phyloP scores from a whole-genome alignment of 1,284 basidiomycete genomes.

The Naganishia cerealis region DNA sequence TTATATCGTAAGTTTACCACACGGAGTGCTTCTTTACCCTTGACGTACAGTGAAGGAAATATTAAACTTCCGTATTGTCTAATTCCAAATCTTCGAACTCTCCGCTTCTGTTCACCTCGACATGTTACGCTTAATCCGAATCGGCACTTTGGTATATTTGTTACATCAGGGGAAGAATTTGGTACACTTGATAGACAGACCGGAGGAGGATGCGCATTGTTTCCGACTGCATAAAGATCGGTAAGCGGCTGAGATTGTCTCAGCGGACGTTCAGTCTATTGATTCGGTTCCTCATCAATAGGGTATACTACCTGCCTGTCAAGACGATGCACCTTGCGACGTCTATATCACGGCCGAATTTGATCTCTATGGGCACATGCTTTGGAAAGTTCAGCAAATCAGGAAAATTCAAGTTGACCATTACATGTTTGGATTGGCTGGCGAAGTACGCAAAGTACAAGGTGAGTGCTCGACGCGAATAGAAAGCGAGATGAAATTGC shows the following conservation, averaged over 20 bases:
- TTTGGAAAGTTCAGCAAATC: constrained; percentile 97
- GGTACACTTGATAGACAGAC: constrained; percentile 55
- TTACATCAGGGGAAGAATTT: constrained; percentile 52
- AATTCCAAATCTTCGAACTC: not conserved
- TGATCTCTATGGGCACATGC: constrained; percentile 91
- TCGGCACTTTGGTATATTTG: not conserved
- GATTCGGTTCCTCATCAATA: constrained; percentile 28
- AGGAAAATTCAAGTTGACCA: constrained; percentile 95
- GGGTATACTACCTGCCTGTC: constrained; percentile 89
- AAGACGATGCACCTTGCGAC: constrained; percentile 88
- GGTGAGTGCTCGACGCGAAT: constrained; percentile 57
- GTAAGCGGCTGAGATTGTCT: constrained; percentile 37
- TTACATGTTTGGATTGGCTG: constrained; percentile 88
- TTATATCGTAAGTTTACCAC: constrained; percentile 45
- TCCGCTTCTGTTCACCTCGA: not conserved
- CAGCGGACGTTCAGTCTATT: not conserved
- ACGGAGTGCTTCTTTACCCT: not conserved
- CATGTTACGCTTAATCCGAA: not conserved
- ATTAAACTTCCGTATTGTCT: not conserved
- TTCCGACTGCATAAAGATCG: constrained; percentile 87
- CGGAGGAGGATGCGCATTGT: constrained; percentile 63
- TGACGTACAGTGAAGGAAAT: not conserved
- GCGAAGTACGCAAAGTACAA: constrained; percentile 98
- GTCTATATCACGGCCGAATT: constrained; percentile 86
- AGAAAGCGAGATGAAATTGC: not conserved